Percentiles rank a stretch among this genome's conserved stretches.
Evolutionary conservation across 495 filamentous ascomycete species (phyloP).

Genomic region (Xylaria curta): DNA sequence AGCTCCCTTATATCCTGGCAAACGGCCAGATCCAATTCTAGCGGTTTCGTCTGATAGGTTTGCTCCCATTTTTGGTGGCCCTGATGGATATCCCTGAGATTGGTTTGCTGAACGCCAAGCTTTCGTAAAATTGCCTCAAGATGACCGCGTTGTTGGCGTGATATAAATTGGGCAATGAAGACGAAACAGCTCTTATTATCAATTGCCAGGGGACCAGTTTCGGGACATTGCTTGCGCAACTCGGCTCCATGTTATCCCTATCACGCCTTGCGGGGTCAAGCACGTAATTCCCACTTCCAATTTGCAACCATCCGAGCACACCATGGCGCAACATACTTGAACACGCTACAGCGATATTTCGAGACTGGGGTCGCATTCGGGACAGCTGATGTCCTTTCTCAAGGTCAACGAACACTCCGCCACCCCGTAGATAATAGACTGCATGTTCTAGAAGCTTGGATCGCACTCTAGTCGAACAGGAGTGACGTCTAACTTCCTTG

Average conservation of each 20-base stretch:
- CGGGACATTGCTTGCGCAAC: constrained; percentile 9
- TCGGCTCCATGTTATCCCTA: constrained; percentile 18
- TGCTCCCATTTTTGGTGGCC: constrained; percentile 16
- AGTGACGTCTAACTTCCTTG: neutral
- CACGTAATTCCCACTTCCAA: constrained; percentile 39
- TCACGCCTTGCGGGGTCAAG: constrained; percentile 32
- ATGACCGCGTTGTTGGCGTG: constrained; percentile 12
- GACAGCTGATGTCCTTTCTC: neutral
- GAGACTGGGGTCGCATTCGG: constrained; percentile 7
- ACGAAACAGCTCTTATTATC: constrained; percentile 12
- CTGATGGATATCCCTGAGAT: constrained; percentile 10
- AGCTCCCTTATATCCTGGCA: constrained; percentile 8
- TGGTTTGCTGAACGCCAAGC: constrained; percentile 7
- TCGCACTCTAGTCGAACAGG: neutral
- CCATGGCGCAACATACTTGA: constrained; percentile 13
- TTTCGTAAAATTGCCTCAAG: neutral
- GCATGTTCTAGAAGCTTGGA: neutral
- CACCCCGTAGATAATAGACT: neutral
- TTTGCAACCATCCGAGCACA: constrained; percentile 37
- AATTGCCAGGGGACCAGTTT: constrained; percentile 1
- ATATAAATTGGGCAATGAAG: constrained; percentile 8
- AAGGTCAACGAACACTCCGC: neutral
- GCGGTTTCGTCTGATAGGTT: constrained; percentile 12
- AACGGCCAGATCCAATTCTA: neutral
- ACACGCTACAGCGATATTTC: constrained; percentile 10